A percentile compares a stretch with the other conserved stretches of the same genome.
phyloP scores from a whole-genome alignment of 805 yeast genomes.

The Debaryomyces castellii region DNA sequence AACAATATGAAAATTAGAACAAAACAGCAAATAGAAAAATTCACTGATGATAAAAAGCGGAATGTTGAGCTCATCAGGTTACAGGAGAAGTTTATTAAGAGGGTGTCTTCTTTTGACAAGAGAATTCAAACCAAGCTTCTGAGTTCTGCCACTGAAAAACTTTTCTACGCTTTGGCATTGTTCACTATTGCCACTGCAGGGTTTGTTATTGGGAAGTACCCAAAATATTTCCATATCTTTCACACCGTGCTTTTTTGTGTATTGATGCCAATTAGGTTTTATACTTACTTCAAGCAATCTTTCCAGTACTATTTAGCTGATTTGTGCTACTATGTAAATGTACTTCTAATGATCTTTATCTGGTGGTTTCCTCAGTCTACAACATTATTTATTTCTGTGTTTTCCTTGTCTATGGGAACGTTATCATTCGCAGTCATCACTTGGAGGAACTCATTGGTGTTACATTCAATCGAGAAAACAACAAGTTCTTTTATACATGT shows the following conservation, averaged over 20 bases:
- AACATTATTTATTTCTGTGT: conserved; percentile 75
- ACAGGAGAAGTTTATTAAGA: conserved; percentile 30
- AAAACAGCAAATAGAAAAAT: conserved; percentile 26
- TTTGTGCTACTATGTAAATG: conserved; percentile 87
- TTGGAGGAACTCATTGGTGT: conserved; percentile 91
- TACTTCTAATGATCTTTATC: conserved; percentile 63
- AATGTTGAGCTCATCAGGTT: conserved; percentile 27
- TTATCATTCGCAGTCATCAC: conserved; percentile 90
- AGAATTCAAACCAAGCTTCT: conserved; percentile 33
- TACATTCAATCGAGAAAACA: conserved; percentile 89
- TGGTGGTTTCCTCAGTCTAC: conserved; percentile 82
- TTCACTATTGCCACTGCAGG: conserved; percentile 71
- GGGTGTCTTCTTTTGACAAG: conserved; percentile 35
- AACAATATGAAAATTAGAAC: conserved; percentile 36
- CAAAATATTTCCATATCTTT: conserved; percentile 71
- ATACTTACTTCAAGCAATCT: conserved; percentile 75
- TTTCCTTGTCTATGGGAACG: conserved; percentile 86
- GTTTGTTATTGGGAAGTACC: conserved; percentile 71
- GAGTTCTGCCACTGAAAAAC: conserved; percentile 57
- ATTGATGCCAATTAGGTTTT: conserved; percentile 80
- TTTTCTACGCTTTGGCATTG: conserved; percentile 75
- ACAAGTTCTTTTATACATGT: conserved; percentile 90
- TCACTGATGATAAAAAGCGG: conserved; percentile 19
- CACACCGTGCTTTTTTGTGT: conserved; percentile 62
- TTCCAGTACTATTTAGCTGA: conserved; percentile 90